A percentile compares a stretch with the other conserved stretches of the same genome.
phyloP scores from a whole-genome alignment of 1,284 basidiomycete genomes.

The Marasmius oreades region DNA sequence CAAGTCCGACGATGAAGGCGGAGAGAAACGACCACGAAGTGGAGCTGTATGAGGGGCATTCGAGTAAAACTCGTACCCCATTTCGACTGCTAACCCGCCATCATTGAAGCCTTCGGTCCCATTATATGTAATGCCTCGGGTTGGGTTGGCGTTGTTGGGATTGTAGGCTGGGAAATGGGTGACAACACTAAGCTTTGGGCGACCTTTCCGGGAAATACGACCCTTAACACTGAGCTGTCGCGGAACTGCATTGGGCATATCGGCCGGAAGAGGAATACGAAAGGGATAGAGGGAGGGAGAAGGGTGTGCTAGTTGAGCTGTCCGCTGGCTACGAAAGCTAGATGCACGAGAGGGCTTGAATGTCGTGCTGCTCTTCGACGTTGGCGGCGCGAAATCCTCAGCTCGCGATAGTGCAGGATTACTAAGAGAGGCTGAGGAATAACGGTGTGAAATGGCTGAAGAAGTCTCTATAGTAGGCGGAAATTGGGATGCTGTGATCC shows the following conservation, averaged over 20 bases:
- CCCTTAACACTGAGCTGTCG: background rate
- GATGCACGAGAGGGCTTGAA: background rate
- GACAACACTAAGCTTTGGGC: background rate
- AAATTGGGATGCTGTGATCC: background rate
- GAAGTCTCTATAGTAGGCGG: background rate
- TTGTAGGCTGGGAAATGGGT: background rate
- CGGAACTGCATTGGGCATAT: background rate
- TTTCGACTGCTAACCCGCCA: background rate
- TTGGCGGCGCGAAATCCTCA: background rate
- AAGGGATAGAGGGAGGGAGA: background rate
- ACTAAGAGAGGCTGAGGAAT: background rate
- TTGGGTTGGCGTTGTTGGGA: background rate
- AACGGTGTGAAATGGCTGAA: background rate
- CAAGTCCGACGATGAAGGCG: background rate
- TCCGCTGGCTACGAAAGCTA: background rate
- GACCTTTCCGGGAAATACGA: background rate
- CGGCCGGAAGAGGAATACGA: background rate
- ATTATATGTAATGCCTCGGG: background rate
- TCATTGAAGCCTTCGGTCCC: no score
- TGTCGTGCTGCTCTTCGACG: background rate
- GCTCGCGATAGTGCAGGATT: background rate
- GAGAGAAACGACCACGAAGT: background rate
- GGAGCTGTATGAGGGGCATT: background rate
- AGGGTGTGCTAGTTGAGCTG: background rate
- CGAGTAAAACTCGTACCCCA: background rate